A percentile compares a stretch with the other conserved stretches of the same genome.
These are phyloP conservation scores for Collybiopsis luxurians DNA, from an alignment of 768 basidiomycete species.

Conservation along the genomic window DNA sequence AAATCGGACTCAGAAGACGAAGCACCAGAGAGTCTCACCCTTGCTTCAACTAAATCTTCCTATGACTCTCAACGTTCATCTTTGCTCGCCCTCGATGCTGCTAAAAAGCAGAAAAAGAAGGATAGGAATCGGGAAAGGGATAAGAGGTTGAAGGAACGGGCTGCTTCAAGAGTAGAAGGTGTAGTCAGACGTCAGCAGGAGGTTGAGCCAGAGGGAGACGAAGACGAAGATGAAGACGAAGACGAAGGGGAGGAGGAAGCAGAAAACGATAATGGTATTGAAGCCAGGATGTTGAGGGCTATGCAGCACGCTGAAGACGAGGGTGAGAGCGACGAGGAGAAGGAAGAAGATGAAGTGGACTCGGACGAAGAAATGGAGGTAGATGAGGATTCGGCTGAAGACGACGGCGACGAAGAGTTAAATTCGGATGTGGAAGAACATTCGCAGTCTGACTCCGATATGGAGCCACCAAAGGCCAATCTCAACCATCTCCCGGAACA, in stretches of 20 bases:
- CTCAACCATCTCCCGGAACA: conserved; percentile 1
- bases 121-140: not conserved
- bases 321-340: not conserved
- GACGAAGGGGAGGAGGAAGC: no score
- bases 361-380: not conserved
- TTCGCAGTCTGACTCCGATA: not conserved
- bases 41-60: no score
- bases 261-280: not conserved
- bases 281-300: not conserved
- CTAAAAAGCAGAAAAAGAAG: not conserved
- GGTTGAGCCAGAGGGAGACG: not conserved
- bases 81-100: not conserved
- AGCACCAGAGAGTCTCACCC: no score
- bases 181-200: no score
- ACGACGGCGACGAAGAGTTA: not conserved
- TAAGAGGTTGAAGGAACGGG: not conserved
- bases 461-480: not conserved
- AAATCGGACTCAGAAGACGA: no score
- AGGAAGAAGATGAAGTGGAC: not conserved
- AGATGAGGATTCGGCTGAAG: not conserved
- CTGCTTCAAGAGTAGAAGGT: not conserved
- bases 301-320: not conserved
- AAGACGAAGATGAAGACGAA: not conserved
- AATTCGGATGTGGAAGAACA: not conserved
- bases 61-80: no score